Evolutionary conservation across 768 basidiomycete species (phyloP).

Genomic region (Mycena polygramma): DNA sequence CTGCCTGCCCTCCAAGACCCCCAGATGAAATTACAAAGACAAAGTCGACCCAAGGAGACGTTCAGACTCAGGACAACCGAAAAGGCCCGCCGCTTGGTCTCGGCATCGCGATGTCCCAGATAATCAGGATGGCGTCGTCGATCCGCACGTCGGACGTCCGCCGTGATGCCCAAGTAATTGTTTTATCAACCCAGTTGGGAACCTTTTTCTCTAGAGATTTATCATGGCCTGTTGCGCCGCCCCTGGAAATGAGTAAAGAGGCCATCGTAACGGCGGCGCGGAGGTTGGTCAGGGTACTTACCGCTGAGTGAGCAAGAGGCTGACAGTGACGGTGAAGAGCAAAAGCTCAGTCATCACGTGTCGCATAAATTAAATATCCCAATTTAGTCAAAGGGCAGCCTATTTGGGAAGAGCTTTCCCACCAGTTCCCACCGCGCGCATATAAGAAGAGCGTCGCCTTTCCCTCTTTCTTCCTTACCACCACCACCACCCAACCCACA

Average conservation of each 20-base stretch:
- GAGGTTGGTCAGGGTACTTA: not conserved
- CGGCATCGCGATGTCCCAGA: too few relatives aligned
- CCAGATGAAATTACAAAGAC: too few relatives aligned
- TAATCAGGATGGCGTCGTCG: too few relatives aligned
- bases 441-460: not conserved
- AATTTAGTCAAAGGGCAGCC: not conserved
- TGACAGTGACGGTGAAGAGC: not conserved
- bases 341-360: not conserved
- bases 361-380: not conserved
- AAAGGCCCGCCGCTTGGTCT: too few relatives aligned
- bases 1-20: too few relatives aligned
- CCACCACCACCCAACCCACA: not conserved
- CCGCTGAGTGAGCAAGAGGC: too few relatives aligned
- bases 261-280: not conserved
- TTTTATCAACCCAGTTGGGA: not conserved
- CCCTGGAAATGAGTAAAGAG: not conserved
- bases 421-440: not conserved
- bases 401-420: not conserved
- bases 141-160: not conserved
- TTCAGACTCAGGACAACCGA: too few relatives aligned
- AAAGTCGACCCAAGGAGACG: too few relatives aligned
- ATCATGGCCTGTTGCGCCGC: too few relatives aligned
- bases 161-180: too few relatives aligned
- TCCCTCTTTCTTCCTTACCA: constrained; percentile 4
- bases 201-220: not conserved